Percentiles rank a stretch among this genome's conserved stretches.
These are phyloP conservation scores for Blastosporella zonata DNA, from an alignment of 1,284 basidiomycete species.

Conservation along the genomic window DNA sequence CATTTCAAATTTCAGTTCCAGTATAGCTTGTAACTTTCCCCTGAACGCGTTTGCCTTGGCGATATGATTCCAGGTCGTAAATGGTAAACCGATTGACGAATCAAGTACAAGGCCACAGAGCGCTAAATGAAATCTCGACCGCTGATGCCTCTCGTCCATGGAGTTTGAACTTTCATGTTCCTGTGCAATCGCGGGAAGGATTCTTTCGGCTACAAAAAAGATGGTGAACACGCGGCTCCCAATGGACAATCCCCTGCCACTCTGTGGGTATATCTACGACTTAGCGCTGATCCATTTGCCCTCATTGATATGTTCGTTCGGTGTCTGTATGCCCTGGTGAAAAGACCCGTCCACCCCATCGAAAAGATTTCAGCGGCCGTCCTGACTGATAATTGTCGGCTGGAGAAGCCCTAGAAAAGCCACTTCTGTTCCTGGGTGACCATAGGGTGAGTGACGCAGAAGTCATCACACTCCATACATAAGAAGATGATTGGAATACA, in stretches of 20 bases:
- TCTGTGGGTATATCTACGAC: not conserved
- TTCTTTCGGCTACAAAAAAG: not conserved
- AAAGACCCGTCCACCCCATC: not conserved
- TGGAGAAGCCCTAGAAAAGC: not conserved
- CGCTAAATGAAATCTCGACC: not conserved
- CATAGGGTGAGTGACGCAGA: not conserved
- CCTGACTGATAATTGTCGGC: not conserved
- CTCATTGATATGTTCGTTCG: not conserved
- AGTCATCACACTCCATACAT: not conserved
- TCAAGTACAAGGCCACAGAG: not conserved
- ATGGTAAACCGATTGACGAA: slow-evolving; percentile 4
- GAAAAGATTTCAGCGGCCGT: not conserved
- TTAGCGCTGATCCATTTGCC: not conserved
- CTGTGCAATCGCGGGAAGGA: not conserved
- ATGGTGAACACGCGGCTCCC: not conserved
- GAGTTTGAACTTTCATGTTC: not conserved
- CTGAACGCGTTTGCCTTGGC: not conserved
- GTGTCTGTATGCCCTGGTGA: not conserved
- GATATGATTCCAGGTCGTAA: not conserved
- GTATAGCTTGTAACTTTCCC: no score
- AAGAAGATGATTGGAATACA: not conserved
- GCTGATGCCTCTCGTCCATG: not conserved
- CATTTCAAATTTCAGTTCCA: not conserved
- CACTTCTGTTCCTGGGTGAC: not conserved
- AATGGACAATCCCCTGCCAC: not conserved